Conservation (phyloP, 2,329 filamentous ascomycete genomes). For the Beauveria pseudobassiana region DNA sequence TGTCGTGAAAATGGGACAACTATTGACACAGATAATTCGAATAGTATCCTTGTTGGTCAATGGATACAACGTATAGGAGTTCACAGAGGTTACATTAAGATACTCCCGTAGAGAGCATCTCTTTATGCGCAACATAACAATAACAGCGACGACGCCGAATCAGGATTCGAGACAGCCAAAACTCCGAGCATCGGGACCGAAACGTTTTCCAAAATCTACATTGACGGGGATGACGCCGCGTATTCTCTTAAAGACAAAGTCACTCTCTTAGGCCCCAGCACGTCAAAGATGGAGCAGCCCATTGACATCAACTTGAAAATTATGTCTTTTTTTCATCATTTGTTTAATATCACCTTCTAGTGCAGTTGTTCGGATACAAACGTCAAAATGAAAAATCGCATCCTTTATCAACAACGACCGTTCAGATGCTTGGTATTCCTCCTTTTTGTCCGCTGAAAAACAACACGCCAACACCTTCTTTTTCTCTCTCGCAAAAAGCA, state of each 20-base stretch:
- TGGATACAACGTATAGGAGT: too few relatives aligned
- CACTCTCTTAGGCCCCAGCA: constrained; percentile 67
- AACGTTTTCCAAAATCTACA: constrained; percentile 62
- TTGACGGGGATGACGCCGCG: constrained; percentile 75
- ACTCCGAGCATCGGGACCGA: constrained; percentile 71
- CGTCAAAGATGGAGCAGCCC: background rate
- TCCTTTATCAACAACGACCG: background rate
- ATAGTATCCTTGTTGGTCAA: too few relatives aligned
- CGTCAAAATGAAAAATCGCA: constrained; percentile 2
- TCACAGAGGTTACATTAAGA: too few relatives aligned
- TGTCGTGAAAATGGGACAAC: background rate
- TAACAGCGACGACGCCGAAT: too few relatives aligned
- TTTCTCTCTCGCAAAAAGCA: background rate
- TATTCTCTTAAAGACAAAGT: constrained; percentile 73
- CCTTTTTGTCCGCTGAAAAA: background rate
- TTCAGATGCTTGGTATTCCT: constrained; percentile 8
- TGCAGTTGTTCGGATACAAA: background rate
- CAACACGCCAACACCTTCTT: constrained; percentile 4
- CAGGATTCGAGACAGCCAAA: constrained; percentile 71
- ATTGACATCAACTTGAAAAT: background rate
- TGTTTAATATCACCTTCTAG: background rate
- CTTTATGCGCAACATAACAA: too few relatives aligned
- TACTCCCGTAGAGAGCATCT: too few relatives aligned
- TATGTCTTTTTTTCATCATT: background rate
- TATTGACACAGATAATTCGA: background rate